Conservation (phyloP, 306 rosid genomes). For the Quercus parvula region DNA sequence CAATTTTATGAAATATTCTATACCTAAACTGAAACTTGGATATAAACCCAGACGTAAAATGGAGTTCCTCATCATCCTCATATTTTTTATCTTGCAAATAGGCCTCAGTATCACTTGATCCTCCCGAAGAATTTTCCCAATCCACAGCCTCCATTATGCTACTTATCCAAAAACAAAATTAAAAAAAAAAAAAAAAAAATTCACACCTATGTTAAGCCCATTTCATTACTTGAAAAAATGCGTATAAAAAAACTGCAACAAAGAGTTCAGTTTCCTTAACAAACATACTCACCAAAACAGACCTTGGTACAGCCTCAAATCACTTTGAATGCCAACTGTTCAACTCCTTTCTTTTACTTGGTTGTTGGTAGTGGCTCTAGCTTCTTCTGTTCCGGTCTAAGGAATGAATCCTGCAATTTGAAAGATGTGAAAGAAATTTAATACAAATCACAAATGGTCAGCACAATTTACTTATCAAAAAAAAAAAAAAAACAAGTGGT, state of each 20-base stretch:
- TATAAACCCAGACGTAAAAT: conserved; percentile 30
- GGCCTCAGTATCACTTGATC: conserved; percentile 34
- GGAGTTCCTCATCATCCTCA: conserved; percentile 43
- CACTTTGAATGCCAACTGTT: background rate
- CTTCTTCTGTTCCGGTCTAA: conserved; percentile 38
- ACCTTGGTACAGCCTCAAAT: background rate
- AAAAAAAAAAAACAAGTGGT: background rate
- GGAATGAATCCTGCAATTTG: conserved; percentile 57
- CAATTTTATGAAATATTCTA: background rate
- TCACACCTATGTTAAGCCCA: background rate
- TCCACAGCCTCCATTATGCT: conserved; percentile 32
- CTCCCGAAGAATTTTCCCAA: conserved; percentile 31
- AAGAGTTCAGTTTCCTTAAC: background rate
- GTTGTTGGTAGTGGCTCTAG: conserved; percentile 35
- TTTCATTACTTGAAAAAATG: background rate
- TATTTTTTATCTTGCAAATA: conserved; percentile 25
- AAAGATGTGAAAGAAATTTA: too few species aligned
- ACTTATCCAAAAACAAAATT: background rate
- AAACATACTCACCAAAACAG: background rate
- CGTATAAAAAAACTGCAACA: background rate
- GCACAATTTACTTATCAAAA: too few species aligned
- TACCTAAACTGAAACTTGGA: conserved; percentile 72
- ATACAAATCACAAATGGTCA: too few species aligned
- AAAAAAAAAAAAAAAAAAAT: background rate
- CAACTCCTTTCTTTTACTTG: conserved; percentile 30